These are phyloP conservation scores for Zizania latifolia DNA, from an alignment of 176 grass and related monocot genomes.

Conservation along the genomic window DNA sequence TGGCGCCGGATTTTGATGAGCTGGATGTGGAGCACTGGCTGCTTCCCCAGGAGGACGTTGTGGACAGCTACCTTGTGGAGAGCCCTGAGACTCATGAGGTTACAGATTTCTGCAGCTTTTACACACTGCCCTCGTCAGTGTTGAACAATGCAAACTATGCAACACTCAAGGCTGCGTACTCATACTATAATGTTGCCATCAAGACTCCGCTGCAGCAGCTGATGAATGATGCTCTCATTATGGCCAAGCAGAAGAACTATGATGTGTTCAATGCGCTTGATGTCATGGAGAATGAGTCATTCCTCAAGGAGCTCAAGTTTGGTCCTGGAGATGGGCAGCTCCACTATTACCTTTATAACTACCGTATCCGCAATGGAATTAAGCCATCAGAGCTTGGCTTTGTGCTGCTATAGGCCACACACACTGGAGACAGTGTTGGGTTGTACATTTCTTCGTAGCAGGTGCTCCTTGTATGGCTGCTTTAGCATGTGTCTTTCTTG, in stretches of 20 bases:
- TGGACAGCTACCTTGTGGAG: slow-evolving; percentile 94
- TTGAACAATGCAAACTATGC: slow-evolving; percentile 89
- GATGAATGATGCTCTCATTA: slow-evolving; percentile 88
- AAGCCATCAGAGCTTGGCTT: slow-evolving; percentile 83
- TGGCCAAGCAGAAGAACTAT: slow-evolving; percentile 85
- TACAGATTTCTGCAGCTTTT: slow-evolving; percentile 98
- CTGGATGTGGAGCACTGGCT: slow-evolving; percentile 98
- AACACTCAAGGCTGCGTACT: slow-evolving; percentile 85
- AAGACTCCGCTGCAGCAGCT: slow-evolving; percentile 86
- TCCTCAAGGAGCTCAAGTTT: slow-evolving; percentile 95
- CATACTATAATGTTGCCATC: slow-evolving; percentile 88
- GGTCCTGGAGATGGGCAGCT: slow-evolving; percentile 95
- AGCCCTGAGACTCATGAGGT: slow-evolving; percentile 92
- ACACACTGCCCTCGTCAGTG: slow-evolving; percentile 79
- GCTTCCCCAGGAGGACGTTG: slow-evolving; percentile 71
- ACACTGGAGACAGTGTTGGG: not conserved
- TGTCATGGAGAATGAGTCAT: slow-evolving; percentile 87
- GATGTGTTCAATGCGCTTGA: slow-evolving; percentile 98
- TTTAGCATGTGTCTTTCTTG: slow-evolving; percentile 17
- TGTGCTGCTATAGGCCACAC: slow-evolving; percentile 69
- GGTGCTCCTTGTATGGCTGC: slow-evolving; percentile 18
- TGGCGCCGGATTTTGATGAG: slow-evolving; percentile 90
- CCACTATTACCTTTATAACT: slow-evolving; percentile 98
- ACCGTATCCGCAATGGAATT: slow-evolving; percentile 60
- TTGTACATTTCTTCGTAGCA: slow-evolving; percentile 29